A percentile compares a stretch with the other conserved stretches of the same genome.
phyloP scores from a whole-genome alignment of 352 stramenopile species.

The Phytopythium montanum region DNA sequence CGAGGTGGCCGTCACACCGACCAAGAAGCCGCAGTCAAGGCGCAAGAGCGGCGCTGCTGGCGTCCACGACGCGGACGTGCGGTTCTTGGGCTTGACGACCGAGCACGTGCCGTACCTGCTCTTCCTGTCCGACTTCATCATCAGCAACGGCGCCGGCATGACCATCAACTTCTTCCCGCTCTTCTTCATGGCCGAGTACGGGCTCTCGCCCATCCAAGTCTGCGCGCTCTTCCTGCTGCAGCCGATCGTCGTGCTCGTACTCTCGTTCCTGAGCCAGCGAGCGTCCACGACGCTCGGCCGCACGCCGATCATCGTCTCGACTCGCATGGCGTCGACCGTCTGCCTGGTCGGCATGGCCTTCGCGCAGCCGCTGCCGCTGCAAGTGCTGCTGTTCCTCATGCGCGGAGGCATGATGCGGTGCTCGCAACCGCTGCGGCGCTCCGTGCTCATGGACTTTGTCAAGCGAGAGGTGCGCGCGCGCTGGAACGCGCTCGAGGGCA shows the following conservation, averaged over 20 bases:
- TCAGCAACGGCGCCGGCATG: conserved; percentile 83
- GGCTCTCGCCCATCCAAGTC: conserved; percentile 66
- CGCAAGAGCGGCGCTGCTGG: not conserved
- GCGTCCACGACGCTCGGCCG: conserved; percentile 47
- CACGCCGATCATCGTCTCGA: conserved; percentile 73
- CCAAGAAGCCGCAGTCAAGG: not conserved
- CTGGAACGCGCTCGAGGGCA: conserved; percentile 70
- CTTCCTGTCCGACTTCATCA: conserved; percentile 78
- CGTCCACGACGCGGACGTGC: conserved; percentile 20
- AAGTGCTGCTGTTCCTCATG: conserved; percentile 73
- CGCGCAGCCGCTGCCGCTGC: conserved; percentile 40
- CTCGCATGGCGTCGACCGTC: conserved; percentile 42
- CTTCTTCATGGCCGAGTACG: conserved; percentile 82
- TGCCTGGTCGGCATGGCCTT: conserved; percentile 71
- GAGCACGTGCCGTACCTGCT: conserved; percentile 70
- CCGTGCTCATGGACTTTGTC: conserved; percentile 81
- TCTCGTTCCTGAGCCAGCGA: conserved; percentile 52
- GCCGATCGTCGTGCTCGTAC: conserved; percentile 59
- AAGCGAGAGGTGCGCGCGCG: conserved; percentile 62
- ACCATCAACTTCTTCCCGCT: conserved; percentile 84
- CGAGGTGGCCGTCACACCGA: not conserved
- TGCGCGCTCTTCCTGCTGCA: conserved; percentile 62
- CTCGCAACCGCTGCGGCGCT: conserved; percentile 71
- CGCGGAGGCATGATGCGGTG: conserved; percentile 84
- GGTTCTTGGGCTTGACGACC: conserved; percentile 59